phyloP scores from a whole-genome alignment of 1,284 basidiomycete genomes.

The Apiotrichum montevideense region DNA sequence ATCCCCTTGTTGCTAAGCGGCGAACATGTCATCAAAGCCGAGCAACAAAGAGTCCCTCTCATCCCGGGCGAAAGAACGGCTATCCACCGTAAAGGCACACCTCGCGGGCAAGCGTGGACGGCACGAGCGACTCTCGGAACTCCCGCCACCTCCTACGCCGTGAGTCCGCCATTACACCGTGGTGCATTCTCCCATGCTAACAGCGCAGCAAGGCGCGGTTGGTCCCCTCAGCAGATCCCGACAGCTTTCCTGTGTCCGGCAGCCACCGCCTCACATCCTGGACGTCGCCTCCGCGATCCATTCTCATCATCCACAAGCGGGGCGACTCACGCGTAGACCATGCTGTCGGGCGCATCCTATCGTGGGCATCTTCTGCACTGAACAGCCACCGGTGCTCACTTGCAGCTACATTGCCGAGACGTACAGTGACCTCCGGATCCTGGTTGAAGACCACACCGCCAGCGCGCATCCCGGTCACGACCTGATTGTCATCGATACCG shows the following conservation, averaged over 20 bases:
- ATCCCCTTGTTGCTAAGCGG: no score
- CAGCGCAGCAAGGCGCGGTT: no score
- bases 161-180: no score
- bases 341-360: slow-evolving; percentile 46
- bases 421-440: slow-evolving; percentile 26
- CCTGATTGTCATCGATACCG: slow-evolving; percentile 22
- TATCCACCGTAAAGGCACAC: no score
- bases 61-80: no score
- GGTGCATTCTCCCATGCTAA: no score
- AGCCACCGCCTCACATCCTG: neutral
- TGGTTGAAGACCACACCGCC: slow-evolving; percentile 36
- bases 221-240: no score
- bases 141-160: no score
- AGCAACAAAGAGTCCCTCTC: no score
- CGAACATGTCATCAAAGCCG: no score
- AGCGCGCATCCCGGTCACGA: slow-evolving; percentile 23
- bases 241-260: neutral
- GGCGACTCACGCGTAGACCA: slow-evolving; percentile 44
- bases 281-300: slow-evolving; percentile 29
- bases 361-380: slow-evolving; percentile 26
- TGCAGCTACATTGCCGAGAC: slow-evolving; percentile 9
- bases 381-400: neutral
- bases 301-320: slow-evolving; percentile 51
- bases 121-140: no score
- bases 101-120: no score